Base-by-base conservation (phyloP, 768 basidiomycete genomes). In the Bullera alba region DNA sequence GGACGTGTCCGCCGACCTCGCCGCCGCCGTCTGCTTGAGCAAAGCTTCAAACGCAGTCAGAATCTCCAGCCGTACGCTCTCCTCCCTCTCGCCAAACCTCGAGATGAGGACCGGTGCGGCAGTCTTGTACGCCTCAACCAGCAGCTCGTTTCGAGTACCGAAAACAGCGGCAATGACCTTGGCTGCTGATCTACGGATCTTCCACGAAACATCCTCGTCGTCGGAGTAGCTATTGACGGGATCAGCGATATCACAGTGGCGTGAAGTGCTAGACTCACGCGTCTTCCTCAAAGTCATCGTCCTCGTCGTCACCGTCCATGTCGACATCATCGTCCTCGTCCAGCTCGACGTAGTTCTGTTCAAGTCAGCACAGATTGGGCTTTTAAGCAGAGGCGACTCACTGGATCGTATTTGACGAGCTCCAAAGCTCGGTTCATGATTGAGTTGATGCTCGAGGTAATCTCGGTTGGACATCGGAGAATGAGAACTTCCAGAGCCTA, bases 191-290 rank as follows among this genome's bases (percentile, higher is more conserved):
- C 95, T 83, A 57, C 95, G 85, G 50, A 95, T 88, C 73, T 96
- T 96, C 80, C 95, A 97, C 0, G 93, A 96, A 10, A 86, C 87
- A 66, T 99, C 95, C 71, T 97, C 95, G 51, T 99, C 95, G 61
- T 99, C 95, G 5, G 89, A 90, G 71, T 95, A 96, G 56, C 88
- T 92, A 23, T 8, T 14, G 12, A 25, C 22, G 19, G 3, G 16
- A 19, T 37, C 4, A 53, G n/a, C 21, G 28, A 21, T 15, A 7
- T n/a, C 37, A 5, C 26, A 27, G 7, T 4, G 8, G 15, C 46
- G 23, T 25, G 41, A 2, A 37, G 37, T 3, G 38, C 17, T 1
- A 16, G 12, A 74, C 84, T 63, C 62, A 86, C 84, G 86, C 84
- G 57, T 85, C 84, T 19, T 85, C 79, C 19, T 85, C 86, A 16